These are phyloP conservation scores for Phytopythium kandeliae DNA, from an alignment of 352 stramenopile genomes.

Conservation along the genomic window DNA sequence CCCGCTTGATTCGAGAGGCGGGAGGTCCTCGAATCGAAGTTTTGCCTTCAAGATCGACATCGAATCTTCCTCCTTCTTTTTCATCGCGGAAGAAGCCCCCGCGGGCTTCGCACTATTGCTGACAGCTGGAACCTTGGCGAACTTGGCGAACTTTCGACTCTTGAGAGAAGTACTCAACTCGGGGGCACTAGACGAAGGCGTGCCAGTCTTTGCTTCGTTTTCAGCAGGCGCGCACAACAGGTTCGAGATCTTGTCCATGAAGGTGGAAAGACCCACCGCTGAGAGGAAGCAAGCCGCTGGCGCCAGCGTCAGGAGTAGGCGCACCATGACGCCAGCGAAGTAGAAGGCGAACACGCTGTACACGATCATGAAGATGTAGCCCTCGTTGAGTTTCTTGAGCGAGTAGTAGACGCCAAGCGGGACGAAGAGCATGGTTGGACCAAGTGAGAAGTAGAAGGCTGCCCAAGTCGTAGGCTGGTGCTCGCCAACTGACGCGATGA, in stretches of 20 bases:
- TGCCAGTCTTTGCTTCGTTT: background rate
- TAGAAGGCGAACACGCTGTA: constrained; percentile 91
- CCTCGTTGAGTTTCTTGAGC: constrained; percentile 63
- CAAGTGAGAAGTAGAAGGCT: constrained; percentile 90
- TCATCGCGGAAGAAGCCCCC: background rate
- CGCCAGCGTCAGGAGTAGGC: constrained; percentile 89
- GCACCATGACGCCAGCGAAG: constrained; percentile 92
- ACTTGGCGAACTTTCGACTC: constrained; percentile 5
- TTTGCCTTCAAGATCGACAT: constrained; percentile 13
- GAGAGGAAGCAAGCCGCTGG: constrained; percentile 87
- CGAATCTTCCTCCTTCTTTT: background rate
- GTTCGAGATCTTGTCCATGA: constrained; percentile 39
- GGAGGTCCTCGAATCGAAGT: constrained; percentile 19
- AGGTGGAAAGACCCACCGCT: constrained; percentile 71
- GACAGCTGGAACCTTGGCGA: constrained; percentile 4
- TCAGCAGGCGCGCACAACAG: constrained; percentile 4
- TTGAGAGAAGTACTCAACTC: constrained; percentile 2
- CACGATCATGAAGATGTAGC: constrained; percentile 88
- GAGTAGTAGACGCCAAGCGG: constrained; percentile 88
- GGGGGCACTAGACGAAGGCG: background rate
- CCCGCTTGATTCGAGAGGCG: constrained; percentile 1
- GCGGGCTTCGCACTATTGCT: constrained; percentile 1
- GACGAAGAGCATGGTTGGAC: constrained; percentile 82
- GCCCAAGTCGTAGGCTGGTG: constrained; percentile 93
- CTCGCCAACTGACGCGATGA: constrained; percentile 93